Percentiles rank a stretch among this genome's conserved stretches.
Evolutionary conservation across 2,329 filamentous ascomycete genomes (phyloP).

Genomic region (Fusarium virguliforme): DNA sequence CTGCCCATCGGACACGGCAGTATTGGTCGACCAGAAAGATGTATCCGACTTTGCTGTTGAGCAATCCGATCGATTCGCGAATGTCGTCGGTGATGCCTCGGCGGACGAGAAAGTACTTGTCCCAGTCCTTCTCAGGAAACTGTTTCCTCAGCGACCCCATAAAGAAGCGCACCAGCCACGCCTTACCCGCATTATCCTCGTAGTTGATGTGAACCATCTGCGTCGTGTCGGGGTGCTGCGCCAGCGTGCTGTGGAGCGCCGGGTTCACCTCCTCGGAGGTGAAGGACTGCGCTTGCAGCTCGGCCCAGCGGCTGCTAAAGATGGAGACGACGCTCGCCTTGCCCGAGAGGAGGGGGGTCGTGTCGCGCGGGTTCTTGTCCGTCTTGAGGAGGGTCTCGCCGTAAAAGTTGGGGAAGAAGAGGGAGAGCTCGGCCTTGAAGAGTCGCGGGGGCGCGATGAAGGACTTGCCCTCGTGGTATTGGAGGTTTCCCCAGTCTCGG

Average conservation of each 20-base stretch:
- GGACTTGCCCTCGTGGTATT: conserved; percentile 88
- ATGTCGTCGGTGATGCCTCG: conserved; percentile 74
- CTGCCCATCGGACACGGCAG: conserved; percentile 95
- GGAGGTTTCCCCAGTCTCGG: conserved; percentile 92
- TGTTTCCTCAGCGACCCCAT: conserved; percentile 67
- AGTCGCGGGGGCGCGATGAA: conserved; percentile 89
- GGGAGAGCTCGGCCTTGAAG: conserved; percentile 84
- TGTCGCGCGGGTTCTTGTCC: conserved; percentile 71
- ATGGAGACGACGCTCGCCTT: conserved; percentile 85
- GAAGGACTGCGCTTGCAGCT: conserved; percentile 84
- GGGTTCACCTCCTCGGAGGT: conserved; percentile 77
- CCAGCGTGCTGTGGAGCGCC: conserved; percentile 75
- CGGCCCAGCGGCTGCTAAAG: conserved; percentile 89
- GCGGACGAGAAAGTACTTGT: conserved; percentile 74
- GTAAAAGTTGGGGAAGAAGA: conserved; percentile 94
- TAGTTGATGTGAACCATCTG: conserved; percentile 92
- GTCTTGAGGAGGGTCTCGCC: conserved; percentile 81
- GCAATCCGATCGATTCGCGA: conserved; percentile 75
- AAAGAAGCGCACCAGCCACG: conserved; percentile 72
- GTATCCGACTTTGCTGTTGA: conserved; percentile 95
- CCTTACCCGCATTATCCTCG: conserved; percentile 83
- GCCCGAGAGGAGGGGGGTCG: conserved; percentile 81
- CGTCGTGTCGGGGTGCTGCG: conserved; percentile 66
- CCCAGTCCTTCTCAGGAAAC: conserved; percentile 69
- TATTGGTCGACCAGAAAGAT: conserved; percentile 90